Percentiles rank a stretch among this genome's conserved stretches.
Evolutionary conservation across 2,329 filamentous ascomycete species (phyloP).

Genomic region (Truncatella angustata): DNA sequence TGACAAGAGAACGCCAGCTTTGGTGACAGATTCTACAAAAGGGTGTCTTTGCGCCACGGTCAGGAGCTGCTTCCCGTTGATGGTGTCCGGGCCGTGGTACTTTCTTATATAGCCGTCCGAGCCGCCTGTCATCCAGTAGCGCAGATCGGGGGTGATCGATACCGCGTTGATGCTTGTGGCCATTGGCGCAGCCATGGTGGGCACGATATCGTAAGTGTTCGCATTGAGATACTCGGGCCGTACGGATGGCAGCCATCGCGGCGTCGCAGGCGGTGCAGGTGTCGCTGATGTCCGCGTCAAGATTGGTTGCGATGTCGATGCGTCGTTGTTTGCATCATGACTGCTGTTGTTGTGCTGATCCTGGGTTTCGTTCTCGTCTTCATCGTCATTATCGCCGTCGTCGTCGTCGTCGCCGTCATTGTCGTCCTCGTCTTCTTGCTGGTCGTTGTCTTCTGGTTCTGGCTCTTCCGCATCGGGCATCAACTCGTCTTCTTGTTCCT

Average conservation of each 20-base stretch:
- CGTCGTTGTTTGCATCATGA: conserved; percentile 18
- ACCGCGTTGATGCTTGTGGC: conserved; percentile 94
- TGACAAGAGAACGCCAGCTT: conserved; percentile 88
- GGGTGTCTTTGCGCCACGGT: conserved; percentile 95
- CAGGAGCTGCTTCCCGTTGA: conserved; percentile 88
- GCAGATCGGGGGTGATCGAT: conserved; percentile 86
- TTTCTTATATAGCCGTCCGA: conserved; percentile 95
- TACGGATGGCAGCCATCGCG: conserved; percentile 56
- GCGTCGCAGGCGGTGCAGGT: conserved; percentile 28
- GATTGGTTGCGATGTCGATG: conserved; percentile 15
- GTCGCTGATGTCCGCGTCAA: conserved; percentile 30
- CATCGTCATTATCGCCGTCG: conserved; percentile 34
- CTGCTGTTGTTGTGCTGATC: conserved; percentile 21
- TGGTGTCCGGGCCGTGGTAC: conserved; percentile 92
- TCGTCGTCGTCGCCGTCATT: conserved; percentile 33
- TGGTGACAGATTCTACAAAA: conserved; percentile 95
- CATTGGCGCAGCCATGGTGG: conserved; percentile 94
- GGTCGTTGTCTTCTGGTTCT: conserved; percentile 30
- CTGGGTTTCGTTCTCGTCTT: conserved; percentile 36
- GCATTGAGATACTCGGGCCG: conserved; percentile 78
- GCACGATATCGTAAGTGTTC: conserved; percentile 86
- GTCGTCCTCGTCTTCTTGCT: conserved; percentile 36
- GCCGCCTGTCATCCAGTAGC: conserved; percentile 92
- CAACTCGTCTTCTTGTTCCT: conserved; percentile 37
- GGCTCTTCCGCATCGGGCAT: conserved; percentile 26